These are phyloP conservation scores for Septoria petroselini DNA, from an alignment of 2,329 filamentous ascomycete genomes.

Conservation along the genomic window DNA sequence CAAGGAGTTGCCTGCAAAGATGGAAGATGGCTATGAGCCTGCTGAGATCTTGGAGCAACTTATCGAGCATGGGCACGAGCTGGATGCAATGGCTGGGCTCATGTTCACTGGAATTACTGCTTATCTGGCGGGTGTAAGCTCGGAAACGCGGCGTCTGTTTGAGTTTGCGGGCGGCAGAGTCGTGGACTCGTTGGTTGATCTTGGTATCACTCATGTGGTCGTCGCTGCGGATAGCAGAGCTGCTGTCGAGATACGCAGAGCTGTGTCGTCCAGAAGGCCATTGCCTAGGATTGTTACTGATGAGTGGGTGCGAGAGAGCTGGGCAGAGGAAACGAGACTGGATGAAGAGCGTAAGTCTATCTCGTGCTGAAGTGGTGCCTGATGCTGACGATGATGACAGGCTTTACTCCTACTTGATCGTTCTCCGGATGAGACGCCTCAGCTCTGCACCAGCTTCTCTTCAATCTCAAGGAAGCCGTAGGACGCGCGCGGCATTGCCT, in stretches of 20 bases:
- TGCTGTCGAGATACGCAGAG: conserved; percentile 29
- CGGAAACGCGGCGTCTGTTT: conserved; percentile 36
- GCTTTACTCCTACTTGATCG: conserved; percentile 3
- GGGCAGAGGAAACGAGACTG: conserved; percentile 71
- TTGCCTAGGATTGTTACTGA: conserved; percentile 67
- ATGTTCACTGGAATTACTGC: conserved; percentile 52
- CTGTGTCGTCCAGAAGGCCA: conserved; percentile 31
- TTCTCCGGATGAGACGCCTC: neutral
- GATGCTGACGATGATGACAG: neutral
- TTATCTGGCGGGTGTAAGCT: conserved; percentile 41
- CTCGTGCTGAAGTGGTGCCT: neutral
- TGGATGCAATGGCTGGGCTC: conserved; percentile 52
- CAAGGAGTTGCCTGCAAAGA: conserved; percentile 52
- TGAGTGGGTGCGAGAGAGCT: conserved; percentile 76
- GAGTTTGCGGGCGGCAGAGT: conserved; percentile 68
- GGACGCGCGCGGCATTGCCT: conserved; percentile 56
- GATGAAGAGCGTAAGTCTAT: conserved; percentile 64
- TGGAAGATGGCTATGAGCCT: conserved; percentile 45
- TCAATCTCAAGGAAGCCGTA: conserved; percentile 43
- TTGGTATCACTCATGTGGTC: conserved; percentile 68
- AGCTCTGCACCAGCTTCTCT: too few relatives aligned
- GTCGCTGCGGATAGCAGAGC: conserved; percentile 46
- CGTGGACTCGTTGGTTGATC: conserved; percentile 50
- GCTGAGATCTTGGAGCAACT: conserved; percentile 56
- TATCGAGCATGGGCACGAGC: conserved; percentile 54